These are phyloP conservation scores for Backusella westeae DNA, from an alignment of 192 early-diverging fungal species.

Conservation along the genomic window DNA sequence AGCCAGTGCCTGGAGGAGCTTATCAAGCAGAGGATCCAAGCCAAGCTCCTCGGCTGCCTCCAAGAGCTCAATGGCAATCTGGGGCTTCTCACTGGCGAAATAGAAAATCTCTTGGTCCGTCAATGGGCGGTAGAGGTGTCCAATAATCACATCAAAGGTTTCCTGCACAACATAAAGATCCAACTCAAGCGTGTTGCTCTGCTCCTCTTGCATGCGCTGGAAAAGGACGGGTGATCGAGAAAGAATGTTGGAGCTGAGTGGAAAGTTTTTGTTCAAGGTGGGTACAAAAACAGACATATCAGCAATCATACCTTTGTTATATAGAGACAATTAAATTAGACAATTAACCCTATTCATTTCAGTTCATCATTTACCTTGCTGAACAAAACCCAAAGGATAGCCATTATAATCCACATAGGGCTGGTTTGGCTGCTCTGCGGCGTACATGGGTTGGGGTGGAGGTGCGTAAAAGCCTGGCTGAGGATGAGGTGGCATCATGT, in stretches of 20 bases:
- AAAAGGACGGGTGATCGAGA: constrained; percentile 21
- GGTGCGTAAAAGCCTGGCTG: constrained; percentile 15
- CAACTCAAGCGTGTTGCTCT: constrained; percentile 1
- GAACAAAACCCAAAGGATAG: background rate
- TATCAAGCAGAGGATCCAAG: background rate
- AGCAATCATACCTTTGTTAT: constrained; percentile 17
- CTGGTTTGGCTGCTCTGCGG: constrained; percentile 1
- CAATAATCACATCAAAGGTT: constrained; percentile 15
- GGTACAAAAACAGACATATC: constrained; percentile 23
- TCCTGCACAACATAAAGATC: constrained; percentile 8
- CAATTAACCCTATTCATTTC: background rate
- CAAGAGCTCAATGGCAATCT: constrained; percentile 15
- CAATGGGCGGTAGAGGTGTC: constrained; percentile 7
- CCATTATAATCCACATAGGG: constrained; percentile 1
- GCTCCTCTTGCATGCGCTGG: constrained; percentile 9
- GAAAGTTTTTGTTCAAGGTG: constrained; percentile 11
- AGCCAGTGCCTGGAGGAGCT: background rate
- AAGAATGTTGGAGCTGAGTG: constrained; percentile 16
- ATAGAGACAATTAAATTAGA: background rate
- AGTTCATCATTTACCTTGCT: background rate
- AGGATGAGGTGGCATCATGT: constrained; percentile 12
- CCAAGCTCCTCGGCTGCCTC: constrained; percentile 14
- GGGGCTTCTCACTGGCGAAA: constrained; percentile 11
- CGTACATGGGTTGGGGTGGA: constrained; percentile 2
- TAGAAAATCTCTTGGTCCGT: constrained; percentile 1